Percentiles rank a stretch among this genome's conserved stretches.
Evolutionary conservation across 2,329 filamentous ascomycete species (phyloP).

Genomic region (Graphiopsis chlorocephala): DNA sequence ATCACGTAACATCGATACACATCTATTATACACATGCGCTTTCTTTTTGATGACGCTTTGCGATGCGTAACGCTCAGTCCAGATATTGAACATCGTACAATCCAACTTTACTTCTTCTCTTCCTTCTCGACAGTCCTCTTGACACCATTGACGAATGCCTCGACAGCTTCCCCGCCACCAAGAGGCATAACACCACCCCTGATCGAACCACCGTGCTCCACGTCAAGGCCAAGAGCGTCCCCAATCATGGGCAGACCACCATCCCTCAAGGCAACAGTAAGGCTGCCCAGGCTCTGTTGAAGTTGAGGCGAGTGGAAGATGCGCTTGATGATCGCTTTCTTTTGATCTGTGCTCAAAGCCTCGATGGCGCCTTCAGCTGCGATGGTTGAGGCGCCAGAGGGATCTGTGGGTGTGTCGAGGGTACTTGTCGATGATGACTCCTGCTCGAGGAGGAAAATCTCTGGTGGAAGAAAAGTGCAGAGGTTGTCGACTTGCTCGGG

Average conservation of each 20-base stretch:
- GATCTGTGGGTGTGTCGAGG: conserved; percentile 60
- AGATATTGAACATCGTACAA: not conserved
- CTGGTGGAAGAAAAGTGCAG: conserved; percentile 73
- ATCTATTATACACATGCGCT: conserved; percentile 6
- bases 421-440: conserved; percentile 58
- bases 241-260: conserved; percentile 87
- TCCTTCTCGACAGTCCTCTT: conserved; percentile 71
- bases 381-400: conserved; percentile 37
- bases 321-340: conserved; percentile 74
- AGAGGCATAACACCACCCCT: conserved; percentile 76
- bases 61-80: not conserved
- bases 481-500: conserved; percentile 67
- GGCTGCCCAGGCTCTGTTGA: conserved; percentile 75
- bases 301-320: conserved; percentile 90
- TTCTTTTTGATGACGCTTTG: not conserved
- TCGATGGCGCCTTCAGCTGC: conserved; percentile 70
- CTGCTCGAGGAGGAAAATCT: conserved; percentile 73
- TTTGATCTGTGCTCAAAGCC: conserved; percentile 70
- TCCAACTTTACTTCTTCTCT: not conserved
- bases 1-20: not conserved
- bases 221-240: conserved; percentile 75
- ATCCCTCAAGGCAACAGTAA: conserved; percentile 85
- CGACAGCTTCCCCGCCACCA: conserved; percentile 82
- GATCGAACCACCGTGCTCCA: conserved; percentile 82
- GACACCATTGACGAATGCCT: conserved; percentile 87